Base-by-base conservation (phyloP, 208 protist species). In the Trypanosoma theileri region DNA sequence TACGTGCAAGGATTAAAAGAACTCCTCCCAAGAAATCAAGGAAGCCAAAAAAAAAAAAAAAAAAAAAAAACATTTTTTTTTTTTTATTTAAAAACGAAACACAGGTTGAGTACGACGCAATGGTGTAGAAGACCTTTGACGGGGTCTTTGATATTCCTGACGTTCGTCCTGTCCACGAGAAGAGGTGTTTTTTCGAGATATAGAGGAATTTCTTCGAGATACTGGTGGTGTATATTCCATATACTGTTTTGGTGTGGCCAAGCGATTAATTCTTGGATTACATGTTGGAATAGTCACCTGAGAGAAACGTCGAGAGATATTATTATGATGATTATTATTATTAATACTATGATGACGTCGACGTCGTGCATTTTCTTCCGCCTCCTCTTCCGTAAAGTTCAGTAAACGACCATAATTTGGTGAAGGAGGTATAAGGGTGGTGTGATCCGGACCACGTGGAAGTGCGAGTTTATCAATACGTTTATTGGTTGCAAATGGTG, bases 361-460 rank as follows among this genome's bases (percentile, higher is more conserved):
- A 22, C 44, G 66, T 26, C 54, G 45, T 44, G 28, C 55, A 16
- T 61, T 65, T 19, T 83, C 73, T 9, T 58, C 60, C 56, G 65
- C 71, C 69, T 83, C 75, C 60, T 92, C 86, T 59, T 86, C 83
- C 3, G 72, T 73, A 31, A 92, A 87, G 60, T 73, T 84, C 11
- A 89, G 67, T 53, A 89, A 31, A 21, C 68, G 73, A 6, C 86
- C 86, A 66, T 92, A 92, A 62, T 92, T 92, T 6, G 86, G 86
- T 53, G 48, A 53, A 3, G 31, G 46, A 12, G 46, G 57, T 11
- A 12, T 4, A 35, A 64, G 11, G 9, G 19, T 6, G 6, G 35
- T 53, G 13, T 54, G 52, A 9, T 17, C 31, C 13, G 41, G 17
- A 12, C 59, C 53, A 24, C 67, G 67, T 11, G 67, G 67, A 44